Evolutionary conservation across 2,329 filamentous ascomycete genomes (phyloP).

Genomic region (Botrytis hyacinthi): DNA sequence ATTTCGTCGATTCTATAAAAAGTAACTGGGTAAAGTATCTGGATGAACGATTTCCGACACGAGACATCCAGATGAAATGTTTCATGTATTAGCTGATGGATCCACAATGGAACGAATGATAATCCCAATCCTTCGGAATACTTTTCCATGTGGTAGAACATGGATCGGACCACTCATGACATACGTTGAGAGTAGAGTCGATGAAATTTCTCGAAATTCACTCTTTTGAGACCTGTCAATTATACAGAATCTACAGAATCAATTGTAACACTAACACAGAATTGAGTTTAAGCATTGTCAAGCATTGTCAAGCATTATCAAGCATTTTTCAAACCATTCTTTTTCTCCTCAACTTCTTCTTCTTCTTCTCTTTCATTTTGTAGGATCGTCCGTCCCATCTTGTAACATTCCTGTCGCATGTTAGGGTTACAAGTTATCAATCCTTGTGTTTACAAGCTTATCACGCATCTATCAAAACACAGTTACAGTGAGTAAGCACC

Average conservation of each 20-base stretch:
- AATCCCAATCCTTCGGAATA: neutral
- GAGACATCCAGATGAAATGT: neutral
- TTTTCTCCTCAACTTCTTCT: neutral
- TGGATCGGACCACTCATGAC: neutral
- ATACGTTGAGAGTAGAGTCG: neutral
- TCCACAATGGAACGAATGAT: neutral
- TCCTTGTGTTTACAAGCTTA: neutral
- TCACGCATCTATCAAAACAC: neutral
- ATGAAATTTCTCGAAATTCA: neutral
- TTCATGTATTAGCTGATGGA: neutral
- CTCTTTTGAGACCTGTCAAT: neutral
- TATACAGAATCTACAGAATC: neutral
- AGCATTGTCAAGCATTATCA: neutral
- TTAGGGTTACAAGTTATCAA: neutral
- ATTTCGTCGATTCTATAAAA: neutral
- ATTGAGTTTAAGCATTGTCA: neutral
- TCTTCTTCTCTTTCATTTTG: neutral
- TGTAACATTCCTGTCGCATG: neutral
- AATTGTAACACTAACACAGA: neutral
- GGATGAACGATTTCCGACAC: neutral
- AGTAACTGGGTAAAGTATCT: neutral
- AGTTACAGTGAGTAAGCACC: too few relatives aligned
- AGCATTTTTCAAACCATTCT: neutral
- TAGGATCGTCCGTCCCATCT: neutral
- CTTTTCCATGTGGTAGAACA: neutral